Percentiles rank a stretch among this genome's conserved stretches.
phyloP scores from a whole-genome alignment of 345 rosid genomes.

The Citrus trifoliata region DNA sequence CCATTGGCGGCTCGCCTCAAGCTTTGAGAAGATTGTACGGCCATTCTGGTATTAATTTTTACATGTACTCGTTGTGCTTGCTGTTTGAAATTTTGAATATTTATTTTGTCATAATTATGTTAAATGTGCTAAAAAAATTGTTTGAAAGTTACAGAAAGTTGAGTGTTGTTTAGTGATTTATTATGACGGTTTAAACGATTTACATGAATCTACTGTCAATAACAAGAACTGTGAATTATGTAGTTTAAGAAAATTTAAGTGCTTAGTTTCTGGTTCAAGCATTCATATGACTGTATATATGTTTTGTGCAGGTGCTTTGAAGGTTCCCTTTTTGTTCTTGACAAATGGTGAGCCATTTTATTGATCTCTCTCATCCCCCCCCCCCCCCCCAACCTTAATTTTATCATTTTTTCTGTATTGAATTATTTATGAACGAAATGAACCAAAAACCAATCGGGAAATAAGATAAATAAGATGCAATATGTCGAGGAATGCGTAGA shows the following conservation, averaged over 20 bases:
- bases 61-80: neutral
- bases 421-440: neutral
- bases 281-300: neutral
- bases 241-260: neutral
- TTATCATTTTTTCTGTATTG: neutral
- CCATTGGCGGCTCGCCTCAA: constrained; percentile 43
- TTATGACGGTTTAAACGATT: neutral
- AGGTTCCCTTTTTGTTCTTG: constrained; percentile 45
- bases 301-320: constrained; percentile 32
- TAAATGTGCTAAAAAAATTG: neutral
- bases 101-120: neutral
- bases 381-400: too few species aligned
- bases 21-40: constrained; percentile 37
- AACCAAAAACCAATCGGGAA: neutral
- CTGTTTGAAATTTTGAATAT: neutral
- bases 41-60: constrained; percentile 23
- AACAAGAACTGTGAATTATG: neutral
- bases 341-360: constrained; percentile 42
- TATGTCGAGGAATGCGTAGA: neutral
- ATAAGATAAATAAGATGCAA: too few species aligned
- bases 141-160: too few species aligned
- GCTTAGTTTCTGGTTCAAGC: neutral
- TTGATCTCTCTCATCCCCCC: neutral
- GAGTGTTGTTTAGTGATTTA: too few species aligned
- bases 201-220: neutral